phyloP scores from a whole-genome alignment of 2,329 filamentous ascomycete species.

The Paraphoma chrysanthemicola region DNA sequence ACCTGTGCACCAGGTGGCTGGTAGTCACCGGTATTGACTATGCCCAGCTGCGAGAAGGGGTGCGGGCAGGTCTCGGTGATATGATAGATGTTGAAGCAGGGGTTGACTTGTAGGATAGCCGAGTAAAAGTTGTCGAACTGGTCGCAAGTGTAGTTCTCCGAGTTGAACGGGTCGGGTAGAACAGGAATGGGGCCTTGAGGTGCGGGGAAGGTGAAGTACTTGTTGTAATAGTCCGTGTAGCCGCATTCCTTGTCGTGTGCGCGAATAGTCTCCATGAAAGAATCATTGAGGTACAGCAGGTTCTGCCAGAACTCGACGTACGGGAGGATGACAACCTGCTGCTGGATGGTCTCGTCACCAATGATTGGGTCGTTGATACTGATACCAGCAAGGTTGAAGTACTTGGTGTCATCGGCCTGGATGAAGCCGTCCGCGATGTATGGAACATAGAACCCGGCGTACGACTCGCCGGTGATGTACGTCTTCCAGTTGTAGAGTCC shows the following conservation, averaged over 20 bases:
- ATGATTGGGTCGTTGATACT: constrained; percentile 58
- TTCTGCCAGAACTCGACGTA: constrained; percentile 51
- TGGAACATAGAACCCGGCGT: constrained; percentile 64
- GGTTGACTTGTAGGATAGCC: constrained; percentile 53
- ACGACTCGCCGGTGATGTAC: constrained; percentile 63
- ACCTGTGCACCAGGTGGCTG: constrained; percentile 47
- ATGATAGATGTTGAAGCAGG: constrained; percentile 60
- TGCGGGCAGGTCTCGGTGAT: constrained; percentile 56
- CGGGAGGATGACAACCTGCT: constrained; percentile 43
- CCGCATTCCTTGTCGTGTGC: constrained; percentile 36
- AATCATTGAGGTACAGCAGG: constrained; percentile 52
- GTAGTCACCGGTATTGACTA: constrained; percentile 49
- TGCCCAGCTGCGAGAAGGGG: constrained; percentile 47
- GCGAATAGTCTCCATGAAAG: constrained; percentile 47
- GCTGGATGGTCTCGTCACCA: constrained; percentile 50
- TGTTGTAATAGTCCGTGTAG: constrained; percentile 29
- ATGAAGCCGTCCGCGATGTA: constrained; percentile 65
- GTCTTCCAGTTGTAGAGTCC: constrained; percentile 61
- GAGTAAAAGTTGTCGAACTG: constrained; percentile 49
- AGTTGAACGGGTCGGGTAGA: constrained; percentile 28
- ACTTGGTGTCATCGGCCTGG: constrained; percentile 57
- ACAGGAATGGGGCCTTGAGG: constrained; percentile 40
- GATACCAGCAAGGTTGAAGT: constrained; percentile 61
- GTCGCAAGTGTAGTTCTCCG: constrained; percentile 45
- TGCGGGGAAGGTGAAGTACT: constrained; percentile 52